These are phyloP conservation scores for Tetrahymena elliotti DNA, from an alignment of 73 alveolate genomes.

Conservation along the genomic window DNA sequence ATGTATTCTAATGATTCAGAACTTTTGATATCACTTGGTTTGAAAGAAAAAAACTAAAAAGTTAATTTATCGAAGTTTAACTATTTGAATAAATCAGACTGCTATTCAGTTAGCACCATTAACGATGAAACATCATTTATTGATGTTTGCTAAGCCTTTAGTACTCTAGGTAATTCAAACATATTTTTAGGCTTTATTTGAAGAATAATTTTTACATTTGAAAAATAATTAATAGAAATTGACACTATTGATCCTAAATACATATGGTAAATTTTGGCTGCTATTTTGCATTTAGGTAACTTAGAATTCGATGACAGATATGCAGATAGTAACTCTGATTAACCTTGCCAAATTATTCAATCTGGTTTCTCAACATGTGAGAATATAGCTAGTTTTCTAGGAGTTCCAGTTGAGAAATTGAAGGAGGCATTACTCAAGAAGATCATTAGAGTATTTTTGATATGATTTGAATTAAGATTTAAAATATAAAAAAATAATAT, in stretches of 20 bases:
- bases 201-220: slow-evolving; percentile 32
- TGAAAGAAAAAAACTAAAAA: slow-evolving; percentile 31
- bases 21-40: slow-evolving; percentile 27
- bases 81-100: slow-evolving; percentile 23
- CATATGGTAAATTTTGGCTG: slow-evolving; percentile 49
- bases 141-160: slow-evolving; percentile 32
- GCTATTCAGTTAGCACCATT: slow-evolving; percentile 24
- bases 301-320: slow-evolving; percentile 69
- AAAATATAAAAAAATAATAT: neutral
- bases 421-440: slow-evolving; percentile 34
- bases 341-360: slow-evolving; percentile 52
- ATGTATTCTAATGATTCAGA: slow-evolving; percentile 59
- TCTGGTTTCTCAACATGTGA: slow-evolving; percentile 49
- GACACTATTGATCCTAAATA: slow-evolving; percentile 49
- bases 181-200: neutral
- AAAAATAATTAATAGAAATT: slow-evolving; percentile 71
- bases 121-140: slow-evolving; percentile 50
- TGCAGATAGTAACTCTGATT: slow-evolving; percentile 52
- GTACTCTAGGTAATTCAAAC: slow-evolving; percentile 23
- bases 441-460: neutral
- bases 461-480: neutral
- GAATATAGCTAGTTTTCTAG: slow-evolving; percentile 57
- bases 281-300: slow-evolving; percentile 76
- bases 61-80: slow-evolving; percentile 11
- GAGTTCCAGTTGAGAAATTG: slow-evolving; percentile 32